phyloP scores from a whole-genome alignment of 192 early-diverging fungal species.

The Neocallimastix lanati region DNA sequence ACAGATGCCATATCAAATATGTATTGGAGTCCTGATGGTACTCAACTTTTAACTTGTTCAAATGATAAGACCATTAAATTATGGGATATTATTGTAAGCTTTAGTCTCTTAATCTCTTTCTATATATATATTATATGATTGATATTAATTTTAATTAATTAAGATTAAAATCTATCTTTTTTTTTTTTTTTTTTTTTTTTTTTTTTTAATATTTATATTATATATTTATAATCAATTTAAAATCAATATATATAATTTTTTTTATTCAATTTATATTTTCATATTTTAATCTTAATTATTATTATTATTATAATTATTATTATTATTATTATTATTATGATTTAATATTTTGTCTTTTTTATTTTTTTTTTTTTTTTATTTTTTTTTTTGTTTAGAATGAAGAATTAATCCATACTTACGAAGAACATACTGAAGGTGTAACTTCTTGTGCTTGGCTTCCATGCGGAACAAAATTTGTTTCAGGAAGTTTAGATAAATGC shows the following conservation, averaged over 20 bases:
- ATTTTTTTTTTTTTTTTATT: background rate
- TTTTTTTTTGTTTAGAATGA: background rate
- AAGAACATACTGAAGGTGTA: slow-evolving; percentile 49
- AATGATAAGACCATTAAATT: slow-evolving; percentile 60
- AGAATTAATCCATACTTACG: slow-evolving; percentile 13
- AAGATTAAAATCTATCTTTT: too few species aligned
- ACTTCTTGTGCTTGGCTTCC: slow-evolving; percentile 78
- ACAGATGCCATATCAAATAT: slow-evolving; percentile 55
- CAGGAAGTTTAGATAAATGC: slow-evolving; percentile 61
- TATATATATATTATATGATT: background rate
- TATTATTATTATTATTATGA: too few species aligned
- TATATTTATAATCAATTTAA: too few species aligned
- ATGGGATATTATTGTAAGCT: slow-evolving; percentile 54
- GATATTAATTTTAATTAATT: too few species aligned
- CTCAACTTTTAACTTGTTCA: slow-evolving; percentile 54
- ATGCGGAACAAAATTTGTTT: slow-evolving; percentile 64
- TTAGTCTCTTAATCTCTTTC: too few species aligned
- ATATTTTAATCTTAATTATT: too few species aligned
- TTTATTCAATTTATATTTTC: too few species aligned
- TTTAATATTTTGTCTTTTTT: too few species aligned
- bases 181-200: background rate
- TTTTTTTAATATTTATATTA: background rate
- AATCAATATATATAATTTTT: too few species aligned
- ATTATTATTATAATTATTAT: too few species aligned
- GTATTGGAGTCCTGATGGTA: slow-evolving; percentile 80